phyloP scores from a whole-genome alignment of 495 filamentous ascomycete species.

The Penicillium mononematosum region DNA sequence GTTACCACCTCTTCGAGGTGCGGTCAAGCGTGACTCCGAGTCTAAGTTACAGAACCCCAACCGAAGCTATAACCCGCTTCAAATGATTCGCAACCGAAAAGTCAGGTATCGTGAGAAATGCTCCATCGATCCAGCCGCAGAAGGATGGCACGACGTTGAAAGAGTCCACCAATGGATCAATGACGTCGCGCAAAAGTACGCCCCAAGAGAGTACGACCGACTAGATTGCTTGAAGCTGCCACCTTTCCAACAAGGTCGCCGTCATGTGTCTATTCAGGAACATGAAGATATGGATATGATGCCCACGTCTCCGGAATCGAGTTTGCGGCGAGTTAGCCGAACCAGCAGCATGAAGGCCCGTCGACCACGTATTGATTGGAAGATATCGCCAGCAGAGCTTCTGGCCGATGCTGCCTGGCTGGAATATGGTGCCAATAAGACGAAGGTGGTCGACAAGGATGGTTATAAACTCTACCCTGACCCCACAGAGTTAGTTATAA shows the following conservation, averaged over 20 bases:
- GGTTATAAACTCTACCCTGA: slow-evolving; percentile 68
- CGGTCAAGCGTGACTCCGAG: slow-evolving; percentile 7
- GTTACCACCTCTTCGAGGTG: slow-evolving; percentile 61
- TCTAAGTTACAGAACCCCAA: slow-evolving; percentile 4
- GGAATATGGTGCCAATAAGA: slow-evolving; percentile 72
- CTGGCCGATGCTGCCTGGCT: slow-evolving; percentile 85
- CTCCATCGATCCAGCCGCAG: slow-evolving; percentile 65
- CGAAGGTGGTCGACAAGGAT: slow-evolving; percentile 68
- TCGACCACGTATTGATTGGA: slow-evolving; percentile 76
- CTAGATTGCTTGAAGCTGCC: slow-evolving; percentile 57
- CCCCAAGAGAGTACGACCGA: slow-evolving; percentile 37
- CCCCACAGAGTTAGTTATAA: slow-evolving; percentile 22
- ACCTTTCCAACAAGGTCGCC: slow-evolving; percentile 43
- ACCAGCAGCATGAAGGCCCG: slow-evolving; percentile 51
- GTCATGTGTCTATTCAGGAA: slow-evolving; percentile 15
- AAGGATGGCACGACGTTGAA: slow-evolving; percentile 71
- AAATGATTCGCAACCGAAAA: slow-evolving; percentile 81
- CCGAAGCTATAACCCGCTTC: slow-evolving; percentile 79
- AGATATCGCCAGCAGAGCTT: slow-evolving; percentile 71
- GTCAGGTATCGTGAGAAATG: slow-evolving; percentile 71
- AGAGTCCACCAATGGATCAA: slow-evolving; percentile 74
- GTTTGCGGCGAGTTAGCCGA: slow-evolving; percentile 33
- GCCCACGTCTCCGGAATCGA: slow-evolving; percentile 37
- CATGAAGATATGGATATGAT: slow-evolving; percentile 24
- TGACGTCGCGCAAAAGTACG: slow-evolving; percentile 54